Evolutionary conservation across 2,329 filamentous ascomycete genomes (phyloP).

Genomic region (Aotearoamyces nothofagi): DNA sequence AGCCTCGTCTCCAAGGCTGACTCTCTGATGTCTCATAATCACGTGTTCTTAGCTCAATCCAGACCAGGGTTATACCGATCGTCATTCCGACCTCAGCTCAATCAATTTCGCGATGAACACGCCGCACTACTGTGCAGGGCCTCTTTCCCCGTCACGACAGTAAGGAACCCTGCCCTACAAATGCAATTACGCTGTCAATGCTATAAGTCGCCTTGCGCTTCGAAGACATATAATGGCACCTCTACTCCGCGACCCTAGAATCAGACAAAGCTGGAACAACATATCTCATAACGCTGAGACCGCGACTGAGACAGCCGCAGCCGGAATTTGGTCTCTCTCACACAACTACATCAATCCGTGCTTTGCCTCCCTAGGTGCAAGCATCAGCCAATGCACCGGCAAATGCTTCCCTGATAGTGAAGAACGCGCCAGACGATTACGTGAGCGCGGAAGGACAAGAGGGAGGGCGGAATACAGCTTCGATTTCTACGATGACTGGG

Average conservation of each 20-base stretch:
- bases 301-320: conserved; percentile 83
- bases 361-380: conserved; percentile 47
- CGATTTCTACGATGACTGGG: conserved; percentile 98
- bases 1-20: too few relatives aligned
- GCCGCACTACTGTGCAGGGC: too few relatives aligned
- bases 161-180: too few relatives aligned
- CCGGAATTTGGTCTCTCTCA: conserved; percentile 76
- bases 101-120: too few relatives aligned
- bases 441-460: conserved; percentile 43
- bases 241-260: conserved; percentile 63
- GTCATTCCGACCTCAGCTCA: too few relatives aligned
- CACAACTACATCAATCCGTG: conserved; percentile 79
- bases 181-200: too few relatives aligned
- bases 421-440: conserved; percentile 52
- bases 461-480: conserved; percentile 71
- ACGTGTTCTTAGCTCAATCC: too few relatives aligned
- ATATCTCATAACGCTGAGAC: conserved; percentile 82
- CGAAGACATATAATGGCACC: conserved; percentile 16
- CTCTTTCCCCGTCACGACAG: too few relatives aligned
- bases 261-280: conserved; percentile 88
- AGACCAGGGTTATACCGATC: too few relatives aligned
- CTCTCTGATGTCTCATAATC: too few relatives aligned
- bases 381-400: conserved; percentile 57
- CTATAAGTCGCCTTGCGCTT: too few relatives aligned
- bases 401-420: conserved; percentile 59